Evolutionary conservation across 192 early-diverging fungal genomes (phyloP), one percentile per base, ranked within the genome.

Genomic region (Diversispora epigaea): DNA sequence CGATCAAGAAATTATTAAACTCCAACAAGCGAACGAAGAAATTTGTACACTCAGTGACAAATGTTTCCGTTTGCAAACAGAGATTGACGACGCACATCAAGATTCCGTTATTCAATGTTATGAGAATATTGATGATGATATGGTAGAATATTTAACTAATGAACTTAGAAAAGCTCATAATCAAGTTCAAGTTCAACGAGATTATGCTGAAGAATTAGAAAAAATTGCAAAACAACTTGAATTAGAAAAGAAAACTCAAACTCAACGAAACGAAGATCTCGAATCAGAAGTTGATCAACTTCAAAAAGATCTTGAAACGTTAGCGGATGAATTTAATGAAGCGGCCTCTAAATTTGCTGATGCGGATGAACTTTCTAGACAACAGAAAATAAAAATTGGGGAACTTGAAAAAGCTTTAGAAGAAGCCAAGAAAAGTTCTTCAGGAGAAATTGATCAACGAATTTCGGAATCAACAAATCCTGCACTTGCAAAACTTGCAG

Each of bases 271-370:
- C 17, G 15, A 47, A 32, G 61, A 75, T 41, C 39, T 75, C 41
- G 47, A 50, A 49, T 9, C 49, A n/a, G 21, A 75, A 50, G 47
- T 80, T 21, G 77, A 83, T 49, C 64, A 73, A 44, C 22, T 80
- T 49, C 80, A 74, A 32, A 68, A 80, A 25, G 82, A 83, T 22
- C 68, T 83, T 21, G 79, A 80, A 45, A 76, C 76, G 11, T 71
- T 83, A 3, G 79, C 82, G 3, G 72, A 77, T 15, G 82, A 83
- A 61, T 83, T 83, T 72, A 49, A 72, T 19, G 64, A 80, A n/a
- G 76, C 77, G 1, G 79, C 75, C 0, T 75, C 75, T 0, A 60
- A 72, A n/a, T 83, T 76, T 71, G 79, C 78, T 66, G 81, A 80
- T 54, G 79, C 79, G 1, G 79, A 83, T 43, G 79, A 83, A 21